Evolutionary conservation across 139 green algal genomes (phyloP).

Genomic region (Raphidocelis subcapitata): DNA sequence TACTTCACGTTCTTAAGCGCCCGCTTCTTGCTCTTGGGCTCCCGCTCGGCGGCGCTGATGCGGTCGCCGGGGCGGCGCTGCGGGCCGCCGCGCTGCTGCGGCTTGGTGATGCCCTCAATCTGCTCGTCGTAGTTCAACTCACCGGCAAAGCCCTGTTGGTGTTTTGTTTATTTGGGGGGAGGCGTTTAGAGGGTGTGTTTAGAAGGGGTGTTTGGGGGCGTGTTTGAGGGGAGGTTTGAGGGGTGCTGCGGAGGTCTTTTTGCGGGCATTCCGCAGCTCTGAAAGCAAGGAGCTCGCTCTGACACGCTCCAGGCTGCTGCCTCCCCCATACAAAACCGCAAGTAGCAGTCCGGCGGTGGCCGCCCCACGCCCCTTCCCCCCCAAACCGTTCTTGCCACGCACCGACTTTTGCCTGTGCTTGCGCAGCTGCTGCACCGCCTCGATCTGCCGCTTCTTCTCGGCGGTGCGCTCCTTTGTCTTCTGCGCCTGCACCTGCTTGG

Average conservation of each 20-base stretch:
- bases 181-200: background rate
- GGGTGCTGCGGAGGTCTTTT: too few relatives aligned
- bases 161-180: background rate
- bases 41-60: slow-evolving; percentile 12
- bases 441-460: slow-evolving; percentile 85
- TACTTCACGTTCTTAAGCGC: slow-evolving; percentile 65
- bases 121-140: slow-evolving; percentile 79
- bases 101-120: slow-evolving; percentile 40
- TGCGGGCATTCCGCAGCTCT: too few relatives aligned
- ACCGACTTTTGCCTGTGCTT: slow-evolving; percentile 62
- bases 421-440: slow-evolving; percentile 59
- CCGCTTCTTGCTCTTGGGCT: slow-evolving; percentile 57
- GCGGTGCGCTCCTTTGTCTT: slow-evolving; percentile 79
- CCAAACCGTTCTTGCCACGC: too few relatives aligned
- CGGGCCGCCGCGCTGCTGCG: slow-evolving; percentile 17
- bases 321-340: background rate
- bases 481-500: slow-evolving; percentile 89
- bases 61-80: slow-evolving; percentile 14
- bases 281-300: too few relatives aligned
- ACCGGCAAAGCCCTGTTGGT: slow-evolving; percentile 52
- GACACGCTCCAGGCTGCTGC: too few relatives aligned
- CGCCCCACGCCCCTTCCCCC: too few relatives aligned
- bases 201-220: too few relatives aligned
- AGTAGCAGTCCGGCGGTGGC: too few relatives aligned
- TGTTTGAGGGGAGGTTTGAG: too few relatives aligned